Evolutionary conservation across 2,329 filamentous ascomycete species (phyloP).

Genomic region (Fusarium nodosum): DNA sequence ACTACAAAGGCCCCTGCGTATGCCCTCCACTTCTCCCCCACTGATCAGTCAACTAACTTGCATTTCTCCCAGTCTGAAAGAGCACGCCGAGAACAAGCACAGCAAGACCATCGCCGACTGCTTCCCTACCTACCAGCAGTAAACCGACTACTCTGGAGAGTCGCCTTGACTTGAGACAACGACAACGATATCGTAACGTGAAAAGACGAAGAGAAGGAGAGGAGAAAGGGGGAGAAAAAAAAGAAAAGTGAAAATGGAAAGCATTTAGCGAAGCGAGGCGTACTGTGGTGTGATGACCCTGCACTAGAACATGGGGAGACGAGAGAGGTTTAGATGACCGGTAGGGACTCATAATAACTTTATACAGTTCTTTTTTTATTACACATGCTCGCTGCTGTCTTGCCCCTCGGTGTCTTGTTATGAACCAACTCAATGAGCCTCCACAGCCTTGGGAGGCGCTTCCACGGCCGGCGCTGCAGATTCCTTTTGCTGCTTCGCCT

Average conservation of each 20-base stretch:
- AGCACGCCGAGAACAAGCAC: slow-evolving; percentile 83
- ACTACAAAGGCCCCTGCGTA: slow-evolving; percentile 80
- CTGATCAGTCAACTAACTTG: slow-evolving; percentile 28
- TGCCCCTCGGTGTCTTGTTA: slow-evolving; percentile 6
- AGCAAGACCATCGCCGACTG: slow-evolving; percentile 78
- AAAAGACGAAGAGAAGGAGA: neutral
- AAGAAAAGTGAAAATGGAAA: slow-evolving; percentile 15
- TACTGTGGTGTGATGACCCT: slow-evolving; percentile 40
- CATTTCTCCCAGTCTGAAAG: slow-evolving; percentile 66
- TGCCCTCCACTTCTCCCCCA: slow-evolving; percentile 45
- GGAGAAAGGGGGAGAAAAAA: neutral
- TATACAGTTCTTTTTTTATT: slow-evolving; percentile 39
- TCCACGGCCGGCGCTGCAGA: slow-evolving; percentile 37
- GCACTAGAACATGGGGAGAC: slow-evolving; percentile 26
- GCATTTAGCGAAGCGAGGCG: slow-evolving; percentile 44
- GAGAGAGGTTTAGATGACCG: slow-evolving; percentile 26
- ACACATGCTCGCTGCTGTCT: slow-evolving; percentile 14
- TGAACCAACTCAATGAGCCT: slow-evolving; percentile 50
- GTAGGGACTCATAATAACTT: slow-evolving; percentile 35
- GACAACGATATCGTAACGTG: slow-evolving; percentile 30
- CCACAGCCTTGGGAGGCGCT: slow-evolving; percentile 47
- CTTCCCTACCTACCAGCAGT: slow-evolving; percentile 68
- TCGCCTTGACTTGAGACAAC: neutral
- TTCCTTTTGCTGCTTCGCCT: slow-evolving; percentile 53
- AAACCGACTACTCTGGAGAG: slow-evolving; percentile 7